Conservation (phyloP, 305 asterid genomes). For the Euphrasia arctica region DNA sequence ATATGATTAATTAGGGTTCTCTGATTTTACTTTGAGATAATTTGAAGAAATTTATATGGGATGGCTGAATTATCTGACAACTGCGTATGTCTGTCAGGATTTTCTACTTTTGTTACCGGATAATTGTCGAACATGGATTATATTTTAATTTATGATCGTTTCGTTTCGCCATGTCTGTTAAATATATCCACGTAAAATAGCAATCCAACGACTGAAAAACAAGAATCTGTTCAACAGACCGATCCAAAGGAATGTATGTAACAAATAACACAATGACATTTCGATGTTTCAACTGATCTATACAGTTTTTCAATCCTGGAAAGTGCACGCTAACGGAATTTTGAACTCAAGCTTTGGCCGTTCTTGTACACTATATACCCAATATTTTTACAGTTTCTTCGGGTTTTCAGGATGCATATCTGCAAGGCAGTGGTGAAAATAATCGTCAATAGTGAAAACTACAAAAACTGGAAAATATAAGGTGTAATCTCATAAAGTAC, state of each 20-base stretch:
- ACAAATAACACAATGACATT: conserved; percentile 1
- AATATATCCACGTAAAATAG: background rate
- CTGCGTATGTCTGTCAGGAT: too few species aligned
- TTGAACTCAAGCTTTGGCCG: conserved; percentile 22
- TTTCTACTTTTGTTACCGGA: too few species aligned
- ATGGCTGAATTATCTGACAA: too few species aligned
- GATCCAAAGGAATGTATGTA: background rate
- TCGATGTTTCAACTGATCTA: conserved; percentile 28
- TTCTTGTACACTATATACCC: conserved; percentile 22
- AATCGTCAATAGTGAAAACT: background rate
- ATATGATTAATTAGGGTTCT: too few species aligned
- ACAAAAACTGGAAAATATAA: background rate
- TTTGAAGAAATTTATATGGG: too few species aligned
- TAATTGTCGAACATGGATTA: too few species aligned
- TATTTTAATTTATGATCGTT: too few species aligned
- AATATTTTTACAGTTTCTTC: conserved; percentile 14
- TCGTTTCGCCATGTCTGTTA: too few species aligned
- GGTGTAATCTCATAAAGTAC: background rate
- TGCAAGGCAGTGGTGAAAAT: background rate
- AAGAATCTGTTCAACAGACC: background rate
- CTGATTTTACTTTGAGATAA: too few species aligned
- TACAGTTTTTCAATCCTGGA: conserved; percentile 31
- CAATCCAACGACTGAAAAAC: background rate
- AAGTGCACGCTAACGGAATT: conserved; percentile 30
- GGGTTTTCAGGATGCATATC: background rate